Conservation (phyloP, 495 filamentous ascomycete genomes). For the Aspergillus funiculosus region DNA sequence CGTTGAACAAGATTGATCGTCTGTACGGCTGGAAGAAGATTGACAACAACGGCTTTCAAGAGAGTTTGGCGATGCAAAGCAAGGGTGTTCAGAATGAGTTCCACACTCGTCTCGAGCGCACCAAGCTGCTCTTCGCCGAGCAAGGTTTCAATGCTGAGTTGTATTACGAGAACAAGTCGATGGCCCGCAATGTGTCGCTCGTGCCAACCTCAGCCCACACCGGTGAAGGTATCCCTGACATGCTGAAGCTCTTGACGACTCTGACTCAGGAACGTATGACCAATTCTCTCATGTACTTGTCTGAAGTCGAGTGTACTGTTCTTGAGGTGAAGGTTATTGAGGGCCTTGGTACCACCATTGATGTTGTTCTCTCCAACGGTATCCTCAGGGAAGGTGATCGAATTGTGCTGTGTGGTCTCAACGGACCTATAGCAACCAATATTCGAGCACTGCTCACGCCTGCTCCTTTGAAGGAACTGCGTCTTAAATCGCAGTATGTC, state of each 20-base stretch:
- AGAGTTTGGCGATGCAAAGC: constrained; percentile 82
- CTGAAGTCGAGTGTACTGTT: constrained; percentile 95
- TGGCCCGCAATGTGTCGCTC: constrained; percentile 87
- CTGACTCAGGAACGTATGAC: constrained; percentile 98
- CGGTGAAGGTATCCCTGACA: constrained; percentile 97
- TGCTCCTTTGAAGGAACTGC: constrained; percentile 87
- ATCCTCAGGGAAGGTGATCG: constrained; percentile 90
- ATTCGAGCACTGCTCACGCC: constrained; percentile 96
- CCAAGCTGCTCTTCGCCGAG: constrained; percentile 89
- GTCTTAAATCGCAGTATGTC: constrained; percentile 89
- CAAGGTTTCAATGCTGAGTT: constrained; percentile 97
- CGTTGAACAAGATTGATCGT: constrained; percentile 99
- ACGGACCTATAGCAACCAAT: constrained; percentile 89
- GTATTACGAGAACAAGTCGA: constrained; percentile 95
- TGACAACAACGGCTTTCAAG: constrained; percentile 96
- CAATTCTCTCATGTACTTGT: constrained; percentile 94
- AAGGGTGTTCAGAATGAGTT: constrained; percentile 96
- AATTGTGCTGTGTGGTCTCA: constrained; percentile 89
- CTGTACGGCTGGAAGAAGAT: constrained; percentile 97
- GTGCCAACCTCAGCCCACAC: constrained; percentile 97
- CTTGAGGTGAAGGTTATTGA: constrained; percentile 99
- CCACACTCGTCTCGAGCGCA: constrained; percentile 79
- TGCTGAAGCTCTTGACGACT: constrained; percentile 90
- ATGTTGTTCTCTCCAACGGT: constrained; percentile 95
- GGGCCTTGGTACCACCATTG: constrained; percentile 97